Base-by-base conservation (phyloP, 2,329 filamentous ascomycete species). In the Cladosporium sp. region DNA sequence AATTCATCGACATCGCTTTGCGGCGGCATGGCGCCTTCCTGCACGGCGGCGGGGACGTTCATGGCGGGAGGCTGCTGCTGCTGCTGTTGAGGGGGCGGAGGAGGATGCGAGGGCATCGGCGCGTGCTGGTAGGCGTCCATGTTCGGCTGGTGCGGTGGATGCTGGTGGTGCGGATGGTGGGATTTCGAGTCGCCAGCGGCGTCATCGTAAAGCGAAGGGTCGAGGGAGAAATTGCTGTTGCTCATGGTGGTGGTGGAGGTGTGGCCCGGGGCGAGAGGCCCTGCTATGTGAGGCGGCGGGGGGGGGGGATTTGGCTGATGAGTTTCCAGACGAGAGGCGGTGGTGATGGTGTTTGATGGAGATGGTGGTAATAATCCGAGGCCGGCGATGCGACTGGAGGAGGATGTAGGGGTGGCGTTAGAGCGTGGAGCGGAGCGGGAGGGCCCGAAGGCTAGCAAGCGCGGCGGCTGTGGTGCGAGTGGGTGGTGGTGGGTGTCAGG, bases 1-100 rank as follows among this genome's bases (percentile, higher is more conserved):
- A 76, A 74, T 56, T 76, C 73, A 61, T 77, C 73, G 51, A 77
- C 73, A 48, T 76, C 73, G 45, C 68, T 64, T 47, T 72, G 69
- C 22, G 60, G 59, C 39, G 71, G 72, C 20, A 59, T 43, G 19
- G 48, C 48, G 19, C 48, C 48, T 32, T 51, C 42, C 37, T 48
- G 45, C 37, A 48, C 45, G 4, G 56, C 54, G n/a, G 38, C 48
- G 13, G 41, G 49, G 7, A 50, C 39, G 37, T 50, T 50, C 47
- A 50, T 50, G 19, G n/a, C n/a, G n/a, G 40, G 47, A 11, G 34
- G 30, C 24, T 50, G 47, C 7, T 50, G n/a, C n/a, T n/a, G 50
- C 13, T 53, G 50, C 3, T 52, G 45, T 18, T 56, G 54, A 15
- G 7, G 44, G 36, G n/a, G n/a, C n/a, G n/a, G n/a, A n/a, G n/a